Percentiles rank a stretch among this genome's conserved stretches.
These are phyloP conservation scores for Linum lewisii DNA, from an alignment of 345 rosid species.

Conservation along the genomic window DNA sequence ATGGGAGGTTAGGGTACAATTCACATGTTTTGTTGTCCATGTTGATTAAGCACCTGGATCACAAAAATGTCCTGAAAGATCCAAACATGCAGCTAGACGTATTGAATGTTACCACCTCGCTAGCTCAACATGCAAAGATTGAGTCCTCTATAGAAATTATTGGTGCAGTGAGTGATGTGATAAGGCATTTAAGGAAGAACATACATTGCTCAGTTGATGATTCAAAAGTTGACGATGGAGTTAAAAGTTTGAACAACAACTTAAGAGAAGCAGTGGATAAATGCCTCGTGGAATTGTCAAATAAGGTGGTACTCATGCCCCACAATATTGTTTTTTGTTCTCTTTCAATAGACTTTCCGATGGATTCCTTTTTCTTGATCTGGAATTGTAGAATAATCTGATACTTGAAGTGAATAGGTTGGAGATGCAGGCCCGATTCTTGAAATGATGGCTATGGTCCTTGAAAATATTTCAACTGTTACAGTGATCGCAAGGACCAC, in stretches of 20 bases:
- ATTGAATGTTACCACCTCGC: constrained; percentile 60
- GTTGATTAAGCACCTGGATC: constrained; percentile 93
- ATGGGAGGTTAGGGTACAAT: constrained; percentile 50
- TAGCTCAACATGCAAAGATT: constrained; percentile 56
- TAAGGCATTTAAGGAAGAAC: constrained; percentile 87
- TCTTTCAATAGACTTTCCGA: neutral
- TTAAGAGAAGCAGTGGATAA: constrained; percentile 68
- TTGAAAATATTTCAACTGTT: constrained; percentile 79
- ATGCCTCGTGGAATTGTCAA: constrained; percentile 64
- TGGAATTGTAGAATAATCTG: constrained; percentile 16
- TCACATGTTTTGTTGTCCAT: constrained; percentile 76
- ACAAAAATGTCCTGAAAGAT: constrained; percentile 73
- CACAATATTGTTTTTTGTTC: neutral
- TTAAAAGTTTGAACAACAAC: constrained; percentile 45
- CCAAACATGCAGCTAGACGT: constrained; percentile 73
- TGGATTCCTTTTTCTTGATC: neutral
- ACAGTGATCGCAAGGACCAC: constrained; percentile 72
- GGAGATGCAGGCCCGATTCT: constrained; percentile 95
- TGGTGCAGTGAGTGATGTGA: constrained; percentile 68
- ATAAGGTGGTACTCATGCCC: constrained; percentile 40
- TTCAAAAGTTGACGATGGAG: constrained; percentile 47
- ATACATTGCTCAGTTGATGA: constrained; percentile 76
- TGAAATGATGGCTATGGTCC: constrained; percentile 77
- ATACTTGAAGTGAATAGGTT: constrained; percentile 37
- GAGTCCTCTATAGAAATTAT: constrained; percentile 69